Conservation (phyloP, 2,329 filamentous ascomycete species). For the Chaetothyriales sp. region DNA sequence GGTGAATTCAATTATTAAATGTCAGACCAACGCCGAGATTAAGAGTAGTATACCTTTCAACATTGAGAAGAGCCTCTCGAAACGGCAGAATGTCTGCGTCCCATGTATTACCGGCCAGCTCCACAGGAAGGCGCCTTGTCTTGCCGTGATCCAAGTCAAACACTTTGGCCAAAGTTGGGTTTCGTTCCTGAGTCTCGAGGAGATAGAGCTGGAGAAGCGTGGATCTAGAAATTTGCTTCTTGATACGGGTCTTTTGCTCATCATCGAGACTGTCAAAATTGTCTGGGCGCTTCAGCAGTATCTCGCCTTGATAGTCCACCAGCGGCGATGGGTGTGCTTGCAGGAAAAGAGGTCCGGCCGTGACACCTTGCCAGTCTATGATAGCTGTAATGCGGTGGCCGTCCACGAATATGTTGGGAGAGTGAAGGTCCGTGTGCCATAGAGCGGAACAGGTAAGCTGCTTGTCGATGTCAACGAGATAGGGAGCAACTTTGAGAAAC, state of each 20-base stretch:
- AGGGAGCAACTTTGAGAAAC: background rate
- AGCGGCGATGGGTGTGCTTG: background rate
- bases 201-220: background rate
- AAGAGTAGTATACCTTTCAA: background rate
- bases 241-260: background rate
- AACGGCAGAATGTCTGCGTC: background rate
- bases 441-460: background rate
- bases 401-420: background rate
- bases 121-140: background rate
- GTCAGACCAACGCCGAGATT: background rate
- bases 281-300: background rate
- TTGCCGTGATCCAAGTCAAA: background rate
- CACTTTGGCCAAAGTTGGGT: background rate
- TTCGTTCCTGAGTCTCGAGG: background rate
- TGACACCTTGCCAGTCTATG: conserved; percentile 30
- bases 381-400: conserved; percentile 22
- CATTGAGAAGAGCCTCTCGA: background rate
- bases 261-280: background rate
- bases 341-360: conserved; percentile 10
- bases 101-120: background rate
- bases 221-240: background rate
- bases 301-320: background rate
- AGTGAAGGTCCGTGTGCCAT: background rate
- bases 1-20: background rate
- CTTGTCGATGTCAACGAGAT: background rate